Evolutionary conservation across 306 rosid genomes (phyloP).

Genomic region (Bauhinia variegata): DNA sequence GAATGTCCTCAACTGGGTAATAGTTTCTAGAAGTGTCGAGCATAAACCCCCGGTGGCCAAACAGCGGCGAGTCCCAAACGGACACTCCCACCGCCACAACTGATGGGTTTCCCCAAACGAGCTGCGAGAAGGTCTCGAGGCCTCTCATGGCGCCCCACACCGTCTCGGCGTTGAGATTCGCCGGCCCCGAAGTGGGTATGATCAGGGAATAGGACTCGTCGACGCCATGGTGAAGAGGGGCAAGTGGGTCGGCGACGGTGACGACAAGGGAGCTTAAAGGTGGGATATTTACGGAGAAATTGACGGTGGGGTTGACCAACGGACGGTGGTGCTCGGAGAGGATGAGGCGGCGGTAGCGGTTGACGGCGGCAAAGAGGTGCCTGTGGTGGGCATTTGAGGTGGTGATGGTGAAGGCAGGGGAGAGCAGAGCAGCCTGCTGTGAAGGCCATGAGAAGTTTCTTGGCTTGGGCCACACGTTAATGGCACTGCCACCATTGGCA

Average conservation of each 20-base stretch:
- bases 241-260: slow-evolving; percentile 37
- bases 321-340: slow-evolving; percentile 68
- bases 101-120: slow-evolving; percentile 64
- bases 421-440: slow-evolving; percentile 48
- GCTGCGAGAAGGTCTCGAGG: slow-evolving; percentile 79
- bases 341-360: slow-evolving; percentile 57
- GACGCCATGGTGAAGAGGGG: slow-evolving; percentile 59
- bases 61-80: slow-evolving; percentile 63
- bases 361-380: slow-evolving; percentile 58
- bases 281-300: slow-evolving; percentile 39
- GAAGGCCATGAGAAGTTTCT: slow-evolving; percentile 64
- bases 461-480: slow-evolving; percentile 84
- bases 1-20: slow-evolving; percentile 55
- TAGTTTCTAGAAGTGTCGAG: slow-evolving; percentile 84
- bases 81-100: slow-evolving; percentile 51
- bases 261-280: slow-evolving; percentile 51
- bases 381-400: slow-evolving; percentile 42
- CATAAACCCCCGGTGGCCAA: slow-evolving; percentile 60
- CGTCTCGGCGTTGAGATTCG: slow-evolving; percentile 50
- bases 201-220: slow-evolving; percentile 75
- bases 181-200: slow-evolving; percentile 37
- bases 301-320: slow-evolving; percentile 38
- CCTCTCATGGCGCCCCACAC: slow-evolving; percentile 88
- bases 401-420: slow-evolving; percentile 63
- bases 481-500: not conserved